Evolutionary conservation across 78 protist species (phyloP).

Genomic region (Dictyostelium capitatum): DNA sequence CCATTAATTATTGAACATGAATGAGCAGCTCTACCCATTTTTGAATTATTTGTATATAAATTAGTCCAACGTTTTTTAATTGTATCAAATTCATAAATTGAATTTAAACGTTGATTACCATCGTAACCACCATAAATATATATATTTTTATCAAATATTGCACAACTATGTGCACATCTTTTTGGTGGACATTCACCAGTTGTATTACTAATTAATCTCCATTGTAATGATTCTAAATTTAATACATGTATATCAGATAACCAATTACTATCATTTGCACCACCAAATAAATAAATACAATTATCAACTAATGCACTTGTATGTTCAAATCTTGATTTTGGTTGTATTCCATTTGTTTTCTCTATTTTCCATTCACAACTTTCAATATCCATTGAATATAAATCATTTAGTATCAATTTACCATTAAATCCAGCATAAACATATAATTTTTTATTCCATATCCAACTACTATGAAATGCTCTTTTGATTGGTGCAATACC

Average conservation of each 20-base stretch:
- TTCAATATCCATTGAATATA: constrained; percentile 30
- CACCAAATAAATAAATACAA: constrained; percentile 29
- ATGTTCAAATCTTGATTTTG: constrained; percentile 32
- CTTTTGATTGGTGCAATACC: constrained; percentile 32
- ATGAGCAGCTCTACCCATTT: constrained; percentile 33
- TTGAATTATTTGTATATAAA: not conserved
- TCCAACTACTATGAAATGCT: constrained; percentile 37
- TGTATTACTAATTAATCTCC: not conserved
- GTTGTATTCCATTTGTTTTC: not conserved
- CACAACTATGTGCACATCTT: constrained; percentile 6
- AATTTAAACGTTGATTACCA: not conserved
- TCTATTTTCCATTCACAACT: not conserved
- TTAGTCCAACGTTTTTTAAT: not conserved
- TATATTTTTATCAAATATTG: not conserved
- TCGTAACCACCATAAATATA: constrained; percentile 16
- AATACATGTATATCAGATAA: not conserved
- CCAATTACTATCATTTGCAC: constrained; percentile 33
- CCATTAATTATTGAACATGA: not conserved
- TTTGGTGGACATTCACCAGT: not conserved
- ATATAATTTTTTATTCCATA: constrained; percentile 4
- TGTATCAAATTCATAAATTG: constrained; percentile 21
- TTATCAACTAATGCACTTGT: not conserved
- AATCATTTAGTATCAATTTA: constrained; percentile 2
- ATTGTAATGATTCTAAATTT: not conserved
- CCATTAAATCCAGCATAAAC: constrained; percentile 49